Evolutionary conservation across 192 early-diverging fungal species (phyloP).

Genomic region (Borealophlyctis nickersoniae): DNA sequence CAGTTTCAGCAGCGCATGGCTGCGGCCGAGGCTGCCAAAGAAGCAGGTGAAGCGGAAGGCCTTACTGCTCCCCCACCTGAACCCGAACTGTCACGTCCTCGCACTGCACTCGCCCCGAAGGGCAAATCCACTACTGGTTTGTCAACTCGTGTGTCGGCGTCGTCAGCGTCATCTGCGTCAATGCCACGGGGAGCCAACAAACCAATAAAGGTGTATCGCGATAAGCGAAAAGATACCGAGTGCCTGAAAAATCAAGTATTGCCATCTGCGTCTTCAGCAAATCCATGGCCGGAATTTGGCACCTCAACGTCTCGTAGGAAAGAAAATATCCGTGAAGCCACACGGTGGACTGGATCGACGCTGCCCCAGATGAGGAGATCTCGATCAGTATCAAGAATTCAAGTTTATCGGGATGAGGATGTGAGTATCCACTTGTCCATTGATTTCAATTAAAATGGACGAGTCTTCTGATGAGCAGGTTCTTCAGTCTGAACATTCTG

Average conservation of each 20-base stretch:
- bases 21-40: neutral
- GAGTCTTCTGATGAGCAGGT: no score
- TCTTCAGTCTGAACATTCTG: no score
- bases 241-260: conserved; percentile 8
- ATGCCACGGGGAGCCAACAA: neutral
- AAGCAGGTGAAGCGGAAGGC: no score
- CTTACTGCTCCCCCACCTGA: no score
- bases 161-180: conserved; percentile 22
- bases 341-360: conserved; percentile 58
- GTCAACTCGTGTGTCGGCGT: no score
- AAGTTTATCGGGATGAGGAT: conserved; percentile 30
- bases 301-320: conserved; percentile 58
- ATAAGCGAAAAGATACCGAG: conserved; percentile 1
- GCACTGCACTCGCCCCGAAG: no score
- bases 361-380: conserved; percentile 43
- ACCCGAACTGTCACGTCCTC: no score
- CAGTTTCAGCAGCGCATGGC: conserved; percentile 56
- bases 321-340: conserved; percentile 64
- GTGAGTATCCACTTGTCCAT: no score
- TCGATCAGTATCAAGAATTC: neutral
- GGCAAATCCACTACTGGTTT: no score
- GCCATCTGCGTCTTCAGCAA: conserved; percentile 13
- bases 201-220: conserved; percentile 12
- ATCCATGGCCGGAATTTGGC: conserved; percentile 61
- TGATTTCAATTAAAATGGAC: no score